Evolutionary conservation across 2,329 filamentous ascomycete genomes (phyloP).

Genomic region (Fusarium annulatum): DNA sequence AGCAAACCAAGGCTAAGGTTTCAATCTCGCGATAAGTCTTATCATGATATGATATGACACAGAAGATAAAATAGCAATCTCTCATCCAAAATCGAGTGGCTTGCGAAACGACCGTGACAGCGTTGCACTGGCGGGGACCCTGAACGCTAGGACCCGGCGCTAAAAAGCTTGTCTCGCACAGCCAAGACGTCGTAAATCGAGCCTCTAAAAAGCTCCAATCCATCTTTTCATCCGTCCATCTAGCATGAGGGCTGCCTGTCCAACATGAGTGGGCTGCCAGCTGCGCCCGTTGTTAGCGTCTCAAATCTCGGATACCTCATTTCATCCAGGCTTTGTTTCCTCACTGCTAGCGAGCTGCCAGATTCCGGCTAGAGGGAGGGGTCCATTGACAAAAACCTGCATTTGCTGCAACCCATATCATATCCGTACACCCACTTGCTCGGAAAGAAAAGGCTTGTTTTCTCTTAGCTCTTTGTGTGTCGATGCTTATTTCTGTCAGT

Average conservation of each 20-base stretch:
- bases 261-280: neutral
- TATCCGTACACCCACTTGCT: neutral
- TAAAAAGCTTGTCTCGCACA: neutral
- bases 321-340: neutral
- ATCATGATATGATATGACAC: neutral
- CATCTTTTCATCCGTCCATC: neutral
- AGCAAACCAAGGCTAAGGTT: too few relatives aligned
- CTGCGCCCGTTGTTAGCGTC: neutral
- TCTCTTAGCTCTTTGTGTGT: neutral
- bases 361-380: neutral
- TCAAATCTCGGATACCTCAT: neutral
- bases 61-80: neutral
- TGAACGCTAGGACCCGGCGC: neutral
- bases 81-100: neutral
- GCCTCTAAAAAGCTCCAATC: too few relatives aligned
- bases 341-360: neutral
- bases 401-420: neutral
- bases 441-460: neutral
- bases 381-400: neutral
- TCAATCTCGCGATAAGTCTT: too few relatives aligned
- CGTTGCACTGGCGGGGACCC: neutral
- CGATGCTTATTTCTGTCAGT: neutral
- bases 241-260: neutral
- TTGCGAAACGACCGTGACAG: neutral
- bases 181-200: neutral